Percentiles rank a stretch among this genome's conserved stretches.
Evolutionary conservation across 768 basidiomycete species (phyloP).

Genomic region (Stropharia rugosoannulata): DNA sequence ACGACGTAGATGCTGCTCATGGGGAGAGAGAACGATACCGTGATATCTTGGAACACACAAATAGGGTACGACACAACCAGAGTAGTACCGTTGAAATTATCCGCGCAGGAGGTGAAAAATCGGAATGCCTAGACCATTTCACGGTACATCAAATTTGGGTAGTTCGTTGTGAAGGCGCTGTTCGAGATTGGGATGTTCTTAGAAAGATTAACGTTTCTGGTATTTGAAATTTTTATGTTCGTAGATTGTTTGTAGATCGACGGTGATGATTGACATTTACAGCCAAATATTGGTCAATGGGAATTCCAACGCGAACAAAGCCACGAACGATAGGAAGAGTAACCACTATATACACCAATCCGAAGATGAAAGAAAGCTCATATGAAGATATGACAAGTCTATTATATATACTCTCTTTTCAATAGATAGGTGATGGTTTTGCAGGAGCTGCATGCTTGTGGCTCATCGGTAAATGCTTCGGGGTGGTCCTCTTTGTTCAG

Average conservation of each 20-base stretch:
- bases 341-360: too few relatives aligned
- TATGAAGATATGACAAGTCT: too few relatives aligned
- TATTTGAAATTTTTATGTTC: background rate
- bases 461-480: slow-evolving; percentile 25
- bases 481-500: slow-evolving; percentile 15
- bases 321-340: too few relatives aligned
- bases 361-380: too few relatives aligned
- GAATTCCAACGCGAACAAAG: too few relatives aligned
- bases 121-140: slow-evolving; percentile 42
- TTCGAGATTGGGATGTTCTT: slow-evolving; percentile 55
- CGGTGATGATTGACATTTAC: too few relatives aligned
- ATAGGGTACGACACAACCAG: slow-evolving; percentile 25
- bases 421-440: slow-evolving; percentile 19
- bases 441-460: slow-evolving; percentile 30
- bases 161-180: slow-evolving; percentile 57
- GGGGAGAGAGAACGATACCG: slow-evolving; percentile 51
- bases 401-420: slow-evolving; percentile 13
- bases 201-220: slow-evolving; percentile 24
- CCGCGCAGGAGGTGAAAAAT: slow-evolving; percentile 26
- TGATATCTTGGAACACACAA: slow-evolving; percentile 36
- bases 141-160: slow-evolving; percentile 55
- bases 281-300: too few relatives aligned
- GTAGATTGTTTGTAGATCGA: background rate
- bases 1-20: slow-evolving; percentile 54
- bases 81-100: slow-evolving; percentile 22